These are phyloP conservation scores for Fusarium sp. DNA, from an alignment of 2,329 filamentous ascomycete genomes.

Conservation along the genomic window DNA sequence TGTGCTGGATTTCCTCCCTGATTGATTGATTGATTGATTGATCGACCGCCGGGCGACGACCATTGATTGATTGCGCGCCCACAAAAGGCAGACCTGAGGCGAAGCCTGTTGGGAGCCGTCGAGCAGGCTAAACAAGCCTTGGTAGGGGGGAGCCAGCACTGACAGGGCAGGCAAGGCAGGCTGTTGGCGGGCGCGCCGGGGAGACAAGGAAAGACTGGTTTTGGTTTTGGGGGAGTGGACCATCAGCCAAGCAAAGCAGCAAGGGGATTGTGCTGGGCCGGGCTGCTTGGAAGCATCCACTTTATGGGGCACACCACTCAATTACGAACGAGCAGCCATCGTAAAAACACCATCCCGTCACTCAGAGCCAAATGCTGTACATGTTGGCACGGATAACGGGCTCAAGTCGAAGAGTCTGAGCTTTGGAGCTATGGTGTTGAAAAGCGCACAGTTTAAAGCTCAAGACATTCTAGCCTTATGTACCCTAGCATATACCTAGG, in stretches of 20 bases:
- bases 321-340: conserved; percentile 6
- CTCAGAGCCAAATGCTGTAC: neutral
- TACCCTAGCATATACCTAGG: no score
- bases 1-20: conserved; percentile 37
- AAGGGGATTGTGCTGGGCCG: conserved; percentile 11
- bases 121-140: conserved; percentile 31
- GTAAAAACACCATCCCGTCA: neutral
- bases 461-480: no score
- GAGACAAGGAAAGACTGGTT: conserved; percentile 10
- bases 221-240: conserved; percentile 34
- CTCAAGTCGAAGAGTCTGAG: neutral
- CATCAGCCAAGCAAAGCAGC: conserved; percentile 20
- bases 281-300: conserved; percentile 20
- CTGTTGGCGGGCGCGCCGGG: conserved; percentile 32
- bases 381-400: neutral
- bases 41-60: conserved; percentile 12
- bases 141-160: conserved; percentile 16
- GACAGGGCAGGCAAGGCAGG: conserved; percentile 14
- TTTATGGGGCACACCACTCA: conserved; percentile 16
- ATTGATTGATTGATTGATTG: conserved; percentile 42
- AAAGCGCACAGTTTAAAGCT: no score
- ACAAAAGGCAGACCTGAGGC: conserved; percentile 43
- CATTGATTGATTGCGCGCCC: conserved; percentile 38
- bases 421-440: neutral
- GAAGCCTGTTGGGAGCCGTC: conserved; percentile 39